Evolutionary conservation across 2,329 filamentous ascomycete genomes (phyloP).

Genomic region (Xylariales sp.): DNA sequence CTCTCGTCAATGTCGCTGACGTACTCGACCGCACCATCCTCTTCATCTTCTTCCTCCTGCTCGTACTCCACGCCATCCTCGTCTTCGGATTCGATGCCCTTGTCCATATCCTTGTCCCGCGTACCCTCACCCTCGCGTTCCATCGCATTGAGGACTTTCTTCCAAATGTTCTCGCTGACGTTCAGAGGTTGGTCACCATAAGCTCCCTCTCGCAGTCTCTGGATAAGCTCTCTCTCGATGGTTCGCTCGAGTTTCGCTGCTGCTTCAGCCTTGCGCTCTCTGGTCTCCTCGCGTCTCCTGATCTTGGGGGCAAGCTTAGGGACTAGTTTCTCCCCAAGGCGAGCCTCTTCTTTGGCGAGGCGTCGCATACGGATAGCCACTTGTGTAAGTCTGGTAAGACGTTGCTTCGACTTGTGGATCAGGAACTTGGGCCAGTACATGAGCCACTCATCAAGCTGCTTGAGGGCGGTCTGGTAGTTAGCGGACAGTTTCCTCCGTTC

Average conservation of each 20-base stretch:
- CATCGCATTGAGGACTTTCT: conserved; percentile 87
- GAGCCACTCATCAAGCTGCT: conserved; percentile 79
- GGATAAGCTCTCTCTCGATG: conserved; percentile 92
- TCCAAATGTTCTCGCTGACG: conserved; percentile 93
- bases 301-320: conserved; percentile 91
- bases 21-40: conserved; percentile 81
- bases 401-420: conserved; percentile 93
- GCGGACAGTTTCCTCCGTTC: conserved; percentile 84
- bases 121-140: conserved; percentile 81
- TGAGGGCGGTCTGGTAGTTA: conserved; percentile 86
- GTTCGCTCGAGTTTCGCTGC: conserved; percentile 92
- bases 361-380: conserved; percentile 75
- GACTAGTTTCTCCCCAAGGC: conserved; percentile 83
- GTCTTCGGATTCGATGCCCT: conserved; percentile 77
- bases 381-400: conserved; percentile 86
- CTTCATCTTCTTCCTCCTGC: conserved; percentile 54
- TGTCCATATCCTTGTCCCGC: conserved; percentile 82
- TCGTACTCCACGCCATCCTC: conserved; percentile 64
- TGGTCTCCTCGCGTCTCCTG: conserved; percentile 66
- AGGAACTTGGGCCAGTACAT: conserved; percentile 96
- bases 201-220: conserved; percentile 83
- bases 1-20: conserved; percentile 87
- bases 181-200: conserved; percentile 95
- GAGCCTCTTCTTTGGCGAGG: conserved; percentile 75
- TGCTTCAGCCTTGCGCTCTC: conserved; percentile 72